Evolutionary conservation across 345 rosid genomes (phyloP).

Genomic region (Populus davidiana): DNA sequence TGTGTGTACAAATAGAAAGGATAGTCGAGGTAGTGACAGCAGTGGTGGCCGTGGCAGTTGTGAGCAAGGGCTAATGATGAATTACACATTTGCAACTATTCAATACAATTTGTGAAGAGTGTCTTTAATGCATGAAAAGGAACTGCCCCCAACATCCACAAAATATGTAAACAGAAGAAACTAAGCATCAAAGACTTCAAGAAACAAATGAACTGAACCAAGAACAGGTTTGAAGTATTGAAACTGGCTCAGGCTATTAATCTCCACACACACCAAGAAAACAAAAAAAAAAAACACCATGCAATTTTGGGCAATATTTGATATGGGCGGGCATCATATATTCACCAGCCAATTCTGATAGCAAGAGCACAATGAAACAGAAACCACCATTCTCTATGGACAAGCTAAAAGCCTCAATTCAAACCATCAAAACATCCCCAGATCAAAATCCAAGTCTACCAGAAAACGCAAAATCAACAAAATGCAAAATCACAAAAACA

Average conservation of each 20-base stretch:
- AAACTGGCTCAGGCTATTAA: neutral
- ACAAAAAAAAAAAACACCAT: too few species aligned
- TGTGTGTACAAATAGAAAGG: neutral
- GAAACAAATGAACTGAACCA: neutral
- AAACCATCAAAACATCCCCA: neutral
- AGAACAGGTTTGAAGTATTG: neutral
- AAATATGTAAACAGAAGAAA: neutral
- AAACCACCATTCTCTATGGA: neutral
- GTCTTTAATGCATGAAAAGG: neutral
- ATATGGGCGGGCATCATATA: neutral
- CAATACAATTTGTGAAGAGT: neutral
- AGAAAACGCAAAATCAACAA: neutral
- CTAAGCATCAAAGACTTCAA: neutral
- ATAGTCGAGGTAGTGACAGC: neutral
- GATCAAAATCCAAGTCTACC: neutral
- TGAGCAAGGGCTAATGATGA: neutral
- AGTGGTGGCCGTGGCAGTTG: neutral
- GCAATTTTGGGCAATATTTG: neutral
- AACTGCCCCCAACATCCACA: neutral
- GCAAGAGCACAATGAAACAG: neutral
- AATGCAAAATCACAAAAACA: neutral
- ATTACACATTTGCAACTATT: neutral
- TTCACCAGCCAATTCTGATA: neutral
- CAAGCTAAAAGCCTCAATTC: neutral
- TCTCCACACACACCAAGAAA: neutral